Evolutionary conservation across 164 flowering plant species (phyloP), one percentile per base, ranked within the genome.

Genomic region (Tinospora cordifolia): DNA sequence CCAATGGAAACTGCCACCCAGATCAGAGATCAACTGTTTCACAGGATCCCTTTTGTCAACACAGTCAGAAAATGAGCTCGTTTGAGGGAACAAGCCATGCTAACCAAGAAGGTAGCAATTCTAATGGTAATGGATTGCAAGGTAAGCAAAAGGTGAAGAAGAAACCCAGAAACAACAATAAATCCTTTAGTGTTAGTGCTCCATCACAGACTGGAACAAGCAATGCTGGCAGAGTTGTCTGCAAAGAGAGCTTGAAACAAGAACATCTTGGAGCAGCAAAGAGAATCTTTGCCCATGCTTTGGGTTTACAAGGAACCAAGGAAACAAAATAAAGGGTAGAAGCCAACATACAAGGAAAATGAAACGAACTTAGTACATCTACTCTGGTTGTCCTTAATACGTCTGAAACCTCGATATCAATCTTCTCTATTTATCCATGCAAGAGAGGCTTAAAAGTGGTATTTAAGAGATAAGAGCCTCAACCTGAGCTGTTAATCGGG

Each of bases 211-310:
- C 26, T 66, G 83, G 78, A 58, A 77, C 3, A 30, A 30, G 36
- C 36, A 30, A 70, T 70, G 27, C 66, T 57, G 75, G 79, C 60
- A 39, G 25, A 72, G 71, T 57, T 57, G 51, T 54, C 19, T 46
- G 41, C 38, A 79, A 74, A 66, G 85, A 75, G 14, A 71, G 72
- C 71, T 64, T 78, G 71, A 83, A 81, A 69, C 74, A 73, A 73
- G 88, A 86, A 72, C 90, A 85, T 63, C 8, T 82, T 68, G 96
- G 95, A 75, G 96, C 98, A 67, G 96, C 98, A 59, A 92, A 84
- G 78, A 87, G 98, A 73, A 81, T 92, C 82, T 90, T 92, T 81
- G 92, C 95, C 62, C 84, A 88, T 76, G 96, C 96, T 25, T 73
- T 92, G 76, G 90, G 98, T 44, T 60, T 78, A 46, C 81, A 75